Evolutionary conservation across 768 basidiomycete genomes (phyloP).

Genomic region (Tulasnella sp.): DNA sequence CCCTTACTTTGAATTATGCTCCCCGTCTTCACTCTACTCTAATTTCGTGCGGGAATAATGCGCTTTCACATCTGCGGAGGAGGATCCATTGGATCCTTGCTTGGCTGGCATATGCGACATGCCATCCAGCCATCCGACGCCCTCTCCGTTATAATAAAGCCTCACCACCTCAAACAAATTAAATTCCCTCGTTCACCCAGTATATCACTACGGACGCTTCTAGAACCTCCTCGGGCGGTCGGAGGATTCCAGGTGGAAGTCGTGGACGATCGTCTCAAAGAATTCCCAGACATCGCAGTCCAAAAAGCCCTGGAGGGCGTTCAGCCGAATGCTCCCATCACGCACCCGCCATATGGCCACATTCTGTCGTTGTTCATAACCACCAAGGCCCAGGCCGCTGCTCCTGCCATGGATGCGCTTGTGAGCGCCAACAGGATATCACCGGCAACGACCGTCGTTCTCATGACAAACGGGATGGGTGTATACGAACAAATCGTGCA

Average conservation of each 20-base stretch:
- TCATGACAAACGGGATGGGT: slow-evolving; percentile 95
- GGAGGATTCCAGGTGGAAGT: slow-evolving; percentile 33
- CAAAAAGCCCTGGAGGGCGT: background rate
- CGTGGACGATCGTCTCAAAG: slow-evolving; percentile 22
- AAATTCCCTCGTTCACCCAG: slow-evolving; percentile 32
- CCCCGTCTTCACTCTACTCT: background rate
- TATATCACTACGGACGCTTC: slow-evolving; percentile 13
- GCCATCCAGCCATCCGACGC: slow-evolving; percentile 49
- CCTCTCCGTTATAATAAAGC: slow-evolving; percentile 69
- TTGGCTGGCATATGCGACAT: slow-evolving; percentile 74
- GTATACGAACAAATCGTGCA: slow-evolving; percentile 72
- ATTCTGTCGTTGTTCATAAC: slow-evolving; percentile 82
- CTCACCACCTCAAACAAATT: slow-evolving; percentile 38
- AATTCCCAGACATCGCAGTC: slow-evolving; percentile 9
- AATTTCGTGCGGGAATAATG: slow-evolving; percentile 41
- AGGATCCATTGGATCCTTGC: slow-evolving; percentile 76
- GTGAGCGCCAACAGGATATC: slow-evolving; percentile 53
- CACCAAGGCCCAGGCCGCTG: slow-evolving; percentile 68
- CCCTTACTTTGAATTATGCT: background rate
- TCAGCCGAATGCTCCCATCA: slow-evolving; percentile 3
- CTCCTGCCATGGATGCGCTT: slow-evolving; percentile 55
- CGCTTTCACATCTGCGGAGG: slow-evolving; percentile 73
- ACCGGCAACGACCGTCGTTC: slow-evolving; percentile 70
- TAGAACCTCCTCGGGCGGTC: slow-evolving; percentile 28
- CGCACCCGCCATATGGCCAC: slow-evolving; percentile 22